Percentiles rank a stretch among this genome's conserved stretches.
Evolutionary conservation across 192 early-diverging fungal genomes (phyloP).

Genomic region (Funneliformis geosporum): DNA sequence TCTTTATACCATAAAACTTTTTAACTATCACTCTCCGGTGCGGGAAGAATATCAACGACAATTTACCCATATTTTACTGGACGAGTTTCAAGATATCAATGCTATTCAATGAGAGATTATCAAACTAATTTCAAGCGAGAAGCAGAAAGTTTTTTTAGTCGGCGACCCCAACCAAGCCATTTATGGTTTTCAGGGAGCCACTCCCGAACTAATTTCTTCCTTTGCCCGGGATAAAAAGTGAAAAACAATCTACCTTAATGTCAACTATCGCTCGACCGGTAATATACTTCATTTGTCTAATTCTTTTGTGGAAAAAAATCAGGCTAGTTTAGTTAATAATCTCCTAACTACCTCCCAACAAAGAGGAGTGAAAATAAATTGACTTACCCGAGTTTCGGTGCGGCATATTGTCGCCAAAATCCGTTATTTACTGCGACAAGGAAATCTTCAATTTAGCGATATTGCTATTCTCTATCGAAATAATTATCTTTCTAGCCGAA

Average conservation of each 20-base stretch:
- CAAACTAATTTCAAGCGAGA: slow-evolving; percentile 1
- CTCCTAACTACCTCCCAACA: not conserved
- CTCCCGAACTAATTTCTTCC: slow-evolving; percentile 23
- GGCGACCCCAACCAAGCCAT: slow-evolving; percentile 28
- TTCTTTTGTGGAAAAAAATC: slow-evolving; percentile 26
- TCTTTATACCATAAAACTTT: too few species aligned
- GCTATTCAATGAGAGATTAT: slow-evolving; percentile 19
- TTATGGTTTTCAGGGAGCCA: slow-evolving; percentile 27
- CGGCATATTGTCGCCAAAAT: not conserved
- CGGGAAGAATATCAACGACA: too few species aligned
- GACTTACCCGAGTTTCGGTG: not conserved
- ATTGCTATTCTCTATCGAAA: slow-evolving; percentile 20
- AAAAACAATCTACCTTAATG: slow-evolving; percentile 29
- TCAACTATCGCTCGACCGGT: slow-evolving; percentile 13
- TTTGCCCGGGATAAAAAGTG: slow-evolving; percentile 9
- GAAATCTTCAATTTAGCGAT: slow-evolving; percentile 7
- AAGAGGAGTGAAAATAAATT: slow-evolving; percentile 15
- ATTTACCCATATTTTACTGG: slow-evolving; percentile 6
- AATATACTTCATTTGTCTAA: slow-evolving; percentile 11
- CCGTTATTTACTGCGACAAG: not conserved
- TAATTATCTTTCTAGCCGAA: slow-evolving; percentile 24
- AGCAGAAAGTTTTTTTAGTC: slow-evolving; percentile 20
- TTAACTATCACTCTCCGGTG: too few species aligned
- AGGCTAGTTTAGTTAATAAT: slow-evolving; percentile 23
- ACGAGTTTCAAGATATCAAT: slow-evolving; percentile 24